Evolutionary conservation across 345 rosid species (phyloP).

Genomic region (Citrus maxima): DNA sequence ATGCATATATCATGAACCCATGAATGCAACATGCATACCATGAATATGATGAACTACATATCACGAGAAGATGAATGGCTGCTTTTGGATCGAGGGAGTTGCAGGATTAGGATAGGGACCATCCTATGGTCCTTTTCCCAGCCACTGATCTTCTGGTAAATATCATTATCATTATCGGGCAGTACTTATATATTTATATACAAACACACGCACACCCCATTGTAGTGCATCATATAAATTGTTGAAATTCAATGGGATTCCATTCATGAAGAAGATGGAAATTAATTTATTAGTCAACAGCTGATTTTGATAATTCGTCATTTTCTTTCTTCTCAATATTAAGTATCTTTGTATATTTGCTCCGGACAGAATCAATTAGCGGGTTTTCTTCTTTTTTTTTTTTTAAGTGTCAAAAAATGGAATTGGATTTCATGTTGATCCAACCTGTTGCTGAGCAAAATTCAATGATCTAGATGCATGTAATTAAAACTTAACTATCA

Average conservation of each 20-base stretch:
- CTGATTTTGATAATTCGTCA: neutral
- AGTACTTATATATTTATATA: too few species aligned
- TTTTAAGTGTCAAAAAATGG: too few species aligned
- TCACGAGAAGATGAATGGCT: neutral
- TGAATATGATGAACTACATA: neutral
- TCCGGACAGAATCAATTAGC: neutral
- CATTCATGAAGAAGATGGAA: neutral
- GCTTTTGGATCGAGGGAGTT: neutral
- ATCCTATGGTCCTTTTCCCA: neutral
- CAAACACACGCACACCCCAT: too few species aligned
- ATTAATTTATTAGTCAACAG: neutral
- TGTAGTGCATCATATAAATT: neutral
- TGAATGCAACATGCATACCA: neutral
- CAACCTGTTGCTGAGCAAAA: neutral
- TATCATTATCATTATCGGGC: neutral
- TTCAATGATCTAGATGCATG: neutral
- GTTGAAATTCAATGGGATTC: neutral
- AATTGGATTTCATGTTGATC: neutral
- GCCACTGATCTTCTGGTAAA: neutral
- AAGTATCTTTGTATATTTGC: neutral
- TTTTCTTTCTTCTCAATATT: neutral
- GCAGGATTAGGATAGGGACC: neutral
- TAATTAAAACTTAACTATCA: too few species aligned
- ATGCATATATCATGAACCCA: neutral
- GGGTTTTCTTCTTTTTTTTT: too few species aligned